Evolutionary conservation across 371 early-diverging fungal genomes (phyloP).

Genomic region (Umbelopsis sp.): DNA sequence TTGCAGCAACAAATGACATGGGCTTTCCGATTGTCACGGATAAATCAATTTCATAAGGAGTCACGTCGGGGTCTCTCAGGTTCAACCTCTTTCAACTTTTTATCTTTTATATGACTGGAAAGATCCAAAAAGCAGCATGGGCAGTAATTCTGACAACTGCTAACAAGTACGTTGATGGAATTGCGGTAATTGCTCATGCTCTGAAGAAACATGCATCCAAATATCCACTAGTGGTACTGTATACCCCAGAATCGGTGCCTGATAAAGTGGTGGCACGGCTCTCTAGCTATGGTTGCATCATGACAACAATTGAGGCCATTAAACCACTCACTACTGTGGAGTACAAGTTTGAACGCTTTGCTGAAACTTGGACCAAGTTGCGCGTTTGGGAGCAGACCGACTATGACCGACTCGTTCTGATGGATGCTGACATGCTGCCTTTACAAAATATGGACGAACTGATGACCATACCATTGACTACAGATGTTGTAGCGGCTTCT

Average conservation of each 20-base stretch:
- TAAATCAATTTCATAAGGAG: too few relatives aligned
- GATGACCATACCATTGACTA: conserved; percentile 31
- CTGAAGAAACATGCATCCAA: conserved; percentile 66
- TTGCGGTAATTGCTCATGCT: conserved; percentile 76
- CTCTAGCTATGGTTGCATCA: conserved; percentile 63
- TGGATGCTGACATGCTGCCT: conserved; percentile 90
- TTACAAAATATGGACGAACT: conserved; percentile 80
- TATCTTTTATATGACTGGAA: not conserved
- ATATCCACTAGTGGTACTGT: conserved; percentile 70
- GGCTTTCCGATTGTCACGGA: too few relatives aligned
- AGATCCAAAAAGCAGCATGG: conserved; percentile 49
- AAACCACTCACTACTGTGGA: conserved; percentile 74
- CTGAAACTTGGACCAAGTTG: conserved; percentile 83
- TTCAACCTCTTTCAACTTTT: too few relatives aligned
- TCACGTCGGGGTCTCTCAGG: too few relatives aligned
- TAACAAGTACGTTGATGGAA: conserved; percentile 79
- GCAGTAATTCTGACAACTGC: conserved; percentile 71
- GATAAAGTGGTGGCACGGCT: conserved; percentile 48
- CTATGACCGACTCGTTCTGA: conserved; percentile 68
- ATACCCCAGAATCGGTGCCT: conserved; percentile 57
- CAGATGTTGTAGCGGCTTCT: conserved; percentile 44
- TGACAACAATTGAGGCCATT: conserved; percentile 67
- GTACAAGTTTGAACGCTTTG: conserved; percentile 40
- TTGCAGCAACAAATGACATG: too few relatives aligned
- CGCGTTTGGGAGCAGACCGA: conserved; percentile 76